Evolutionary conservation across 2,329 filamentous ascomycete genomes (phyloP), one percentile per base, ranked within the genome.

Genomic region (Fusarium agapanthi): DNA sequence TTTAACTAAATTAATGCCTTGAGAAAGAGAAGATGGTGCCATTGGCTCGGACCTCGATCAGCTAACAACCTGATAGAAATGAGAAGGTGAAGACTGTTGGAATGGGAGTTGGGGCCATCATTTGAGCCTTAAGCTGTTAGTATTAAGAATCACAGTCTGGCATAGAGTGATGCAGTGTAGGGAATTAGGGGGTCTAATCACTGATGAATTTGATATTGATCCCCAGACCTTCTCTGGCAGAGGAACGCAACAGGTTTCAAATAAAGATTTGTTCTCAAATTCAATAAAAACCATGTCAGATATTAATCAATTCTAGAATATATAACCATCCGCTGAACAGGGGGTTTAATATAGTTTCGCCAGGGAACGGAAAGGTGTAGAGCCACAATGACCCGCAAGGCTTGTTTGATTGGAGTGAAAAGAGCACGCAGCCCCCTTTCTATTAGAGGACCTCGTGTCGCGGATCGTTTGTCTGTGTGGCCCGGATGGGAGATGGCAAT

Each of bases 311-410:
- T 55, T 71, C 37, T 51, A 62, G 51, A 71, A 71, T 47, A 34
- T 7, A 34, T 34, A 62, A 43, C n/a, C 30, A 50, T 45, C 51
- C 37, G 37, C 45, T 53, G 24, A 48, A 62, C 60, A 74, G 53
- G 64, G 60, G 70, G 38, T 54, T 73, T 53, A 73, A 72, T 63
- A 69, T 73, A 77, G 76, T 76, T 75, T 77, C 62, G 62, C 59
- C 72, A 75, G 72, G 71, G 66, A 57, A 55, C 18, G 41, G 72
- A 76, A 77, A 69, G 72, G 61, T 67, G 64, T 77, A 72, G 75
- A 77, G 75, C 75, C 75, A 77, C 72, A 76, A 61, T 48, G 32
- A 73, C 74, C 74, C 74, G 71, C 69, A 34, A 54, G 35, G 35
- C 35, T 45, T 34, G 41, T 50, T 56, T 72, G 66, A 75, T 77